These are phyloP conservation scores for Aspergillus nomiae DNA, from an alignment of 2,329 filamentous ascomycete genomes.

Conservation along the genomic window DNA sequence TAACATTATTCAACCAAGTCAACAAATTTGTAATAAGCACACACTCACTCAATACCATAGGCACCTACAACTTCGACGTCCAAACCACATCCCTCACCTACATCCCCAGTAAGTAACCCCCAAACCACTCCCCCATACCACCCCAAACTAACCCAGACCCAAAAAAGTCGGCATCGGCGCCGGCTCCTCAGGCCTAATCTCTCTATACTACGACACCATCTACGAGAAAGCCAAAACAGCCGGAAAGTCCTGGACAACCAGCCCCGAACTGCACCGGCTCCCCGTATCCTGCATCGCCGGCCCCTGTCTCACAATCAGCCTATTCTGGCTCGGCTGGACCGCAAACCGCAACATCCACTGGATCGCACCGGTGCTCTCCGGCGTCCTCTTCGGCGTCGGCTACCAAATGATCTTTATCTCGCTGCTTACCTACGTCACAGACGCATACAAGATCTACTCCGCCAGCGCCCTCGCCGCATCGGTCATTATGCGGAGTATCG, in stretches of 20 bases:
- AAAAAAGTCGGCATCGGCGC: slow-evolving; percentile 62
- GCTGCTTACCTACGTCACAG: slow-evolving; percentile 65
- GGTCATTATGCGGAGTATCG: slow-evolving; percentile 52
- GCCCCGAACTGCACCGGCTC: slow-evolving; percentile 64
- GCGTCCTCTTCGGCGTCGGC: slow-evolving; percentile 63
- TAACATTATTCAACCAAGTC: too few relatives aligned
- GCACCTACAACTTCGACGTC: slow-evolving; percentile 64
- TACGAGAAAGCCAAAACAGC: slow-evolving; percentile 55
- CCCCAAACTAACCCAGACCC: not conserved
- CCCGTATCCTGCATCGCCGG: slow-evolving; percentile 72
- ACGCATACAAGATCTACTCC: slow-evolving; percentile 68
- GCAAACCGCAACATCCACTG: slow-evolving; percentile 53
- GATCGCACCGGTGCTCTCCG: slow-evolving; percentile 61
- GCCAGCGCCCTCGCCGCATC: slow-evolving; percentile 58
- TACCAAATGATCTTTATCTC: slow-evolving; percentile 67
- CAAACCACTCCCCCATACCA: not conserved
- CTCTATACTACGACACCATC: slow-evolving; percentile 65
- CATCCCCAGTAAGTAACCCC: slow-evolving; percentile 55
- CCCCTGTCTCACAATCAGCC: slow-evolving; percentile 57
- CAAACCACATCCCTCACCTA: slow-evolving; percentile 69
- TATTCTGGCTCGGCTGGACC: slow-evolving; percentile 64
- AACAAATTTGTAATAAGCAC: too few relatives aligned
- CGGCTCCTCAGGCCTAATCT: slow-evolving; percentile 60
- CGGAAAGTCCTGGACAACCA: slow-evolving; percentile 58
- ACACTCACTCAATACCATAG: slow-evolving; percentile 19